These are phyloP conservation scores for Prunus mume DNA, from an alignment of 306 rosid genomes.

Conservation along the genomic window DNA sequence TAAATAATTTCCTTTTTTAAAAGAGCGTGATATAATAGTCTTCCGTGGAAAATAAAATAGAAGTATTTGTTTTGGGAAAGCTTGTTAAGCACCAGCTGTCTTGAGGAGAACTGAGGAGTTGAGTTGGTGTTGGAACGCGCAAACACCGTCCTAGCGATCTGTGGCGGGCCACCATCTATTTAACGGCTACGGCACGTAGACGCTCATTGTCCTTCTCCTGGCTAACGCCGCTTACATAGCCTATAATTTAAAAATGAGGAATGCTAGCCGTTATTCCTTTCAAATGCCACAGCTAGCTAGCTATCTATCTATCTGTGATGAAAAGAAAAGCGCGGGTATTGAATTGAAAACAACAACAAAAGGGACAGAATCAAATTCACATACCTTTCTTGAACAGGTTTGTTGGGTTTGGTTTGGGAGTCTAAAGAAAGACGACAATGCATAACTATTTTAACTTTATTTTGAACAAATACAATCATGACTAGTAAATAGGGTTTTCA, in stretches of 20 bases:
- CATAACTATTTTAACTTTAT: background rate
- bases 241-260: background rate
- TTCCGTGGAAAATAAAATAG: background rate
- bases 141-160: slow-evolving; percentile 42
- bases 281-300: background rate
- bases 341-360: background rate
- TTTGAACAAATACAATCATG: too few species aligned
- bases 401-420: too few species aligned
- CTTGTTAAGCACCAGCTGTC: slow-evolving; percentile 31
- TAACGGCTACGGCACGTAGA: slow-evolving; percentile 6
- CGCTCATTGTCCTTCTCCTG: background rate
- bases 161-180: slow-evolving; percentile 20
- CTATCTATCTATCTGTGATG: background rate
- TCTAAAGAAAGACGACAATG: background rate
- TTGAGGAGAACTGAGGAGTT: slow-evolving; percentile 1
- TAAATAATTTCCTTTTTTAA: background rate
- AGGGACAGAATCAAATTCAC: background rate
- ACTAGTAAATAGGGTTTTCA: too few species aligned
- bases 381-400: background rate
- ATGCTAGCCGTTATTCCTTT: background rate
- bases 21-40: background rate
- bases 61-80: background rate
- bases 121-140: slow-evolving; percentile 46
- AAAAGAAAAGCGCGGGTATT: background rate
- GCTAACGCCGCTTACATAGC: slow-evolving; percentile 8